A percentile compares a stretch with the other conserved stretches of the same genome.
Conservation (phyloP, 139 green algal genomes). For the Haematococcus lacustris region DNA sequence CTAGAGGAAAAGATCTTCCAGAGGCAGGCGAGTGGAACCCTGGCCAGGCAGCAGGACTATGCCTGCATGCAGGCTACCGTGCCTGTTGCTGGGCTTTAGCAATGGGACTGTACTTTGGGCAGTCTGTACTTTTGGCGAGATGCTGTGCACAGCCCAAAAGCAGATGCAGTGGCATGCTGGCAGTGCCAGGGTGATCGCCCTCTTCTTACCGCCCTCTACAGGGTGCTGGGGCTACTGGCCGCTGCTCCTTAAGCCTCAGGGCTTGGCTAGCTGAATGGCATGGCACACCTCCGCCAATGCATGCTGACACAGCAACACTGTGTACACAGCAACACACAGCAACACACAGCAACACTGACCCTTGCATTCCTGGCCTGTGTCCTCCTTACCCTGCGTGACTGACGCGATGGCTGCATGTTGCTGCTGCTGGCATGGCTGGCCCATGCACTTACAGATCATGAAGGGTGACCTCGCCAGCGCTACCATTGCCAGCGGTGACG, state of each 20-base stretch:
- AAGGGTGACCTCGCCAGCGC: constrained; percentile 57
- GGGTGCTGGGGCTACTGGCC: too few species aligned
- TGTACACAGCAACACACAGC: too few species aligned
- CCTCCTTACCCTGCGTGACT: not conserved
- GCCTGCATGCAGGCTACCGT: too few species aligned
- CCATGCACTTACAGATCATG: constrained; percentile 36
- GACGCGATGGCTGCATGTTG: not conserved
- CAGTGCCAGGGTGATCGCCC: not conserved
- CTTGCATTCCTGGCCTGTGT: not conserved
- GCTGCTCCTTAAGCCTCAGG: too few species aligned
- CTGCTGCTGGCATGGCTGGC: not conserved
- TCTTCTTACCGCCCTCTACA: too few species aligned
- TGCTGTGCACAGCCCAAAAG: not conserved
- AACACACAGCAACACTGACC: not conserved
- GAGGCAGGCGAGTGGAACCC: constrained; percentile 43
- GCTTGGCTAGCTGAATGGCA: too few species aligned
- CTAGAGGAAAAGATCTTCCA: constrained; percentile 91
- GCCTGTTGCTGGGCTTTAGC: too few species aligned
- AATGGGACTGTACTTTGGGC: too few species aligned
- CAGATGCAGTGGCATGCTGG: not conserved
- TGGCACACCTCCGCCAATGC: too few species aligned
- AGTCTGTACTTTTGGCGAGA: not conserved
- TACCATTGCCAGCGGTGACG: constrained; percentile 18
- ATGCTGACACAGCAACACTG: too few species aligned
- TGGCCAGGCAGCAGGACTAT: not conserved